These are phyloP conservation scores for Moniliophthora roreri DNA, from an alignment of 1,284 basidiomycete species.

Conservation along the genomic window DNA sequence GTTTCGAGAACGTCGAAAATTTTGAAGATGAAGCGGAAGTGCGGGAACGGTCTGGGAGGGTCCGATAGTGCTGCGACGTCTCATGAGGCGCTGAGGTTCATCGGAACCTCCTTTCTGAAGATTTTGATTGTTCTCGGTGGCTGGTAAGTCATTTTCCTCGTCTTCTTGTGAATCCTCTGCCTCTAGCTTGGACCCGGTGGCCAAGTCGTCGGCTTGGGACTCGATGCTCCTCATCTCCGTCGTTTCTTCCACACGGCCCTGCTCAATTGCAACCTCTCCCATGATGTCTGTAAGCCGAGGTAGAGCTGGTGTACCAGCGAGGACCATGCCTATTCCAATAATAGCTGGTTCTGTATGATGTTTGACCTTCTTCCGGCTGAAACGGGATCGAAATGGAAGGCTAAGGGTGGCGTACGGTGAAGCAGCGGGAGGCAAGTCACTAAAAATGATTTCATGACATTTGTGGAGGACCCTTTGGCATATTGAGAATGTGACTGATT, in stretches of 20 bases:
- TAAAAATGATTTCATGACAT: slow-evolving; percentile 97
- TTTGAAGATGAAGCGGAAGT: slow-evolving; percentile 57
- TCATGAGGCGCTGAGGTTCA: slow-evolving; percentile 17
- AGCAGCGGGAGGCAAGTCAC: slow-evolving; percentile 73
- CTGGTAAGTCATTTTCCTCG: slow-evolving; percentile 17
- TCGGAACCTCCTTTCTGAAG: not conserved
- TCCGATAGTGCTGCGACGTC: slow-evolving; percentile 47
- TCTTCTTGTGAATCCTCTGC: slow-evolving; percentile 8
- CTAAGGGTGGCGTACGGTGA: slow-evolving; percentile 65
- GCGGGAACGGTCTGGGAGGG: slow-evolving; percentile 74
- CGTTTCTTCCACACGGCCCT: slow-evolving; percentile 69
- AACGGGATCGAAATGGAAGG: slow-evolving; percentile 46
- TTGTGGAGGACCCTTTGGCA: slow-evolving; percentile 92
- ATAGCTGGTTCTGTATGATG: slow-evolving; percentile 72
- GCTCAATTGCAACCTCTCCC: slow-evolving; percentile 87
- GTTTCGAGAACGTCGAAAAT: slow-evolving; percentile 49
- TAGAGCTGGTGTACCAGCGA: slow-evolving; percentile 80
- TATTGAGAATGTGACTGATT: slow-evolving; percentile 83
- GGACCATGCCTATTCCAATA: slow-evolving; percentile 83
- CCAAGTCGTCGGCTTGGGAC: slow-evolving; percentile 40
- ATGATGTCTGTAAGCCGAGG: slow-evolving; percentile 71
- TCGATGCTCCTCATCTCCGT: slow-evolving; percentile 50
- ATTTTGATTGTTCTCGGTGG: slow-evolving; percentile 21
- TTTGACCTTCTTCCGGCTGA: slow-evolving; percentile 66
- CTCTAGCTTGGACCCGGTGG: slow-evolving; percentile 23